phyloP scores from a whole-genome alignment of 2,329 filamentous ascomycete genomes.

The Exophiala mesophila region DNA sequence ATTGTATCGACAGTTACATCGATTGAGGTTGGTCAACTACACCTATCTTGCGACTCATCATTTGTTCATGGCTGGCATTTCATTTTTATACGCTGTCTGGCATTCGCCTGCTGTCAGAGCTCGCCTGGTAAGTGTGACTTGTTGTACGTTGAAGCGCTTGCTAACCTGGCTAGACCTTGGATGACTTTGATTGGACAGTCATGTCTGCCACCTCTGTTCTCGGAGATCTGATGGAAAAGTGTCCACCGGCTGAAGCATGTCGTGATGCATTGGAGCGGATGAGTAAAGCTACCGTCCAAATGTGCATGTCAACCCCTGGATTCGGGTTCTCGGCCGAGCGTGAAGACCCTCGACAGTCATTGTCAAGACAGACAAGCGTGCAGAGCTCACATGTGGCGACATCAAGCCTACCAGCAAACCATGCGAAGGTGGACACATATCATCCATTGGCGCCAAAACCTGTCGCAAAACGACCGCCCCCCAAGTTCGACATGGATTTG shows the following conservation, averaged over 20 bases:
- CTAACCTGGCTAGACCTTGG: constrained; percentile 57
- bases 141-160: background rate
- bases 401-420: constrained; percentile 3
- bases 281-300: constrained; percentile 90
- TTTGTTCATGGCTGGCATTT: constrained; percentile 93
- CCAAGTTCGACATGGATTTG: constrained; percentile 56
- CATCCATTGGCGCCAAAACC: constrained; percentile 11
- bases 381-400: constrained; percentile 18
- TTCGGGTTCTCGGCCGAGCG: constrained; percentile 53
- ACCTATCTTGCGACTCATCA: constrained; percentile 95
- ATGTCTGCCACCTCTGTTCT: constrained; percentile 89
- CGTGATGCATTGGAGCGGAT: constrained; percentile 92
- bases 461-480: constrained; percentile 38
- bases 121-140: constrained; percentile 62
- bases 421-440: constrained; percentile 22
- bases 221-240: constrained; percentile 86
- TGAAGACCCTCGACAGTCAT: constrained; percentile 24
- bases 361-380: constrained; percentile 33
- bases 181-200: constrained; percentile 97
- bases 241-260: constrained; percentile 89
- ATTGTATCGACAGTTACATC: constrained; percentile 82
- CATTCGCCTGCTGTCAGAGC: constrained; percentile 85
- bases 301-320: constrained; percentile 82
- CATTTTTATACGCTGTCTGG: constrained; percentile 96
- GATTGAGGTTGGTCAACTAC: constrained; percentile 86